Evolutionary conservation across 805 yeast species (phyloP).

Genomic region (Maudiozyma serrabonitensis): DNA sequence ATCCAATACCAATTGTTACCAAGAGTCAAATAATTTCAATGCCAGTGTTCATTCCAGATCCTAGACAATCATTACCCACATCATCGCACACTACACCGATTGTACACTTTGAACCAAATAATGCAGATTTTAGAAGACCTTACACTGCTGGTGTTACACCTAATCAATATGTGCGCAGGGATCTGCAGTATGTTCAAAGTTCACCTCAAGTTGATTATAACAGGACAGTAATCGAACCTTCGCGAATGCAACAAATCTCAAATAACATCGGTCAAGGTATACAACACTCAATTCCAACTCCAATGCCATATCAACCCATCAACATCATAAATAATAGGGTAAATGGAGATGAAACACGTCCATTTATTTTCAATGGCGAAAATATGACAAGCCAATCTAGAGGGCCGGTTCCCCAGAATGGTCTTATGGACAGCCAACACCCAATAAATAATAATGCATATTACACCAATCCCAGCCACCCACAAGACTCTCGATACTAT

Average conservation of each 20-base stretch:
- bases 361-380: not conserved
- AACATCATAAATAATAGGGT: not conserved
- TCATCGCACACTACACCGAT: not conserved
- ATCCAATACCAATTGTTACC: not conserved
- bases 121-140: not conserved
- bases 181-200: not conserved
- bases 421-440: not conserved
- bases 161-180: not conserved
- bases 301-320: not conserved
- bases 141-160: not conserved
- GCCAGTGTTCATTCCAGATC: constrained; percentile 2
- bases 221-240: not conserved
- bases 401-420: not conserved
- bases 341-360: not conserved
- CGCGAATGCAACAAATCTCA: not conserved
- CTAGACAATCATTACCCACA: not conserved
- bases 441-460: not conserved
- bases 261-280: not conserved
- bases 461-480: not conserved
- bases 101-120: not conserved
- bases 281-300: not conserved
- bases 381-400: not conserved
- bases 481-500: not conserved
- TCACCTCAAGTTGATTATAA: not conserved
- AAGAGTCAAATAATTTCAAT: constrained; percentile 1